phyloP scores from a whole-genome alignment of 139 green algal species.

The Chlorella sp. region DNA sequence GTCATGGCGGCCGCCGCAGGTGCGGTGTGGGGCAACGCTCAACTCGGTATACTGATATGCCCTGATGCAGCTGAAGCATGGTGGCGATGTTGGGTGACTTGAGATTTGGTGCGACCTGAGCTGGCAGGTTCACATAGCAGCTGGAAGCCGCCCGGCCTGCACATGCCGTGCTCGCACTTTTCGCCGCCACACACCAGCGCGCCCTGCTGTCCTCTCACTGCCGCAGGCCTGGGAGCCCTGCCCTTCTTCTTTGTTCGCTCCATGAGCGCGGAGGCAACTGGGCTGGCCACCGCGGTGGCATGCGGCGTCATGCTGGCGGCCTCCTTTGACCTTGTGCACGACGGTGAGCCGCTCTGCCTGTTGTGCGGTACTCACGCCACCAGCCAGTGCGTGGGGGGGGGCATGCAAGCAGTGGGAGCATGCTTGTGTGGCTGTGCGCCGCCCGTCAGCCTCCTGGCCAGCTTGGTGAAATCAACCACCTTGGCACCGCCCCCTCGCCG shows the following conservation, averaged over 20 bases:
- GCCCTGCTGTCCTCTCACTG: too few species aligned
- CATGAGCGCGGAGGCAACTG: slow-evolving; percentile 60
- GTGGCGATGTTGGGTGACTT: too few species aligned
- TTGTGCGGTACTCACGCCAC: not conserved
- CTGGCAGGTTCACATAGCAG: too few species aligned
- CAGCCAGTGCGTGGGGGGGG: not conserved
- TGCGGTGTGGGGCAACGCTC: too few species aligned
- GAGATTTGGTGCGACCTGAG: too few species aligned
- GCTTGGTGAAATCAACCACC: not conserved
- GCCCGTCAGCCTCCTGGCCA: too few species aligned
- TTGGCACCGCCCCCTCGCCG: not conserved
- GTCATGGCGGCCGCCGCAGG: slow-evolving; percentile 63
- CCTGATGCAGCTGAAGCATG: too few species aligned
- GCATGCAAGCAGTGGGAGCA: not conserved
- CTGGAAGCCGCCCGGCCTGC: too few species aligned
- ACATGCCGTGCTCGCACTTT: too few species aligned
- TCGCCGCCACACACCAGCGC: too few species aligned
- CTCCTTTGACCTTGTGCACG: slow-evolving; percentile 94
- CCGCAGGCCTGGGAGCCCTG: slow-evolving; percentile 67
- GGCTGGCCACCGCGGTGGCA: slow-evolving; percentile 90
- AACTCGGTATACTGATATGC: too few species aligned
- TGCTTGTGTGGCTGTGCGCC: not conserved
- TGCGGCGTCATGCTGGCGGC: slow-evolving; percentile 98
- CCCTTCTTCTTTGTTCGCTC: slow-evolving; percentile 79
- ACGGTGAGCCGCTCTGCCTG: slow-evolving; percentile 69